Evolutionary conservation across 1,284 basidiomycete species (phyloP).

Genomic region (Marasmius tenuissimus): DNA sequence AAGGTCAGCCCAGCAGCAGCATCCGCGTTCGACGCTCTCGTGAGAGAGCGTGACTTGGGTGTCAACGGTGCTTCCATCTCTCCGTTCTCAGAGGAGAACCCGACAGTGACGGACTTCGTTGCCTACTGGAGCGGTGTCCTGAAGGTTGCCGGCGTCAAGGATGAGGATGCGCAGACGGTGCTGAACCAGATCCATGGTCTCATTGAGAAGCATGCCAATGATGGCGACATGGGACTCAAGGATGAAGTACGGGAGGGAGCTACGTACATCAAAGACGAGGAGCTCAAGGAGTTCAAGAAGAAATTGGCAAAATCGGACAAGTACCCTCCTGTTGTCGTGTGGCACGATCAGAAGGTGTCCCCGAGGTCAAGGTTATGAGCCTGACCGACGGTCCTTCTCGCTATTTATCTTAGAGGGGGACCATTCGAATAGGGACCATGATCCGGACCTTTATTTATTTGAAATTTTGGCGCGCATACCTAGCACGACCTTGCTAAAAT

Average conservation of each 20-base stretch:
- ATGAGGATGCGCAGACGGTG: conserved; percentile 36
- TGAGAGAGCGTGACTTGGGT: conserved; percentile 52
- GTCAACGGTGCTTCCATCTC: conserved; percentile 60
- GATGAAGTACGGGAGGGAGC: conserved; percentile 50
- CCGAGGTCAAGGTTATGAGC: not conserved
- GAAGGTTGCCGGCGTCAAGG: conserved; percentile 22
- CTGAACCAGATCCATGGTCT: conserved; percentile 55
- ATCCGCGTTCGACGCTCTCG: conserved; percentile 58
- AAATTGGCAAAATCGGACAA: conserved; percentile 1
- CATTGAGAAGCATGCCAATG: conserved; percentile 49
- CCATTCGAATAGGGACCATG: too few relatives aligned
- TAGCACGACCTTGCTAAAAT: too few relatives aligned
- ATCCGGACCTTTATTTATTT: too few relatives aligned
- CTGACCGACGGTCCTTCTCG: too few relatives aligned
- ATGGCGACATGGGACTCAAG: conserved; percentile 42
- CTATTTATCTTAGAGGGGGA: too few relatives aligned
- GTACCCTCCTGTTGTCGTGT: not conserved
- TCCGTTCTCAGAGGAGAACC: conserved; percentile 43
- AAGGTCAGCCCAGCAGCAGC: conserved; percentile 70
- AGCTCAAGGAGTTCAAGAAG: conserved; percentile 72
- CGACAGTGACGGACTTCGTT: conserved; percentile 43
- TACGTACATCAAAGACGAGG: conserved; percentile 54
- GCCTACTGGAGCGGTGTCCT: conserved; percentile 38
- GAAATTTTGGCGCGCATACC: too few relatives aligned
- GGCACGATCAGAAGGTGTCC: not conserved